Evolutionary conservation across 1,139 yeast genomes (phyloP).

Genomic region (Zygosaccharomyces pseudobailii): DNA sequence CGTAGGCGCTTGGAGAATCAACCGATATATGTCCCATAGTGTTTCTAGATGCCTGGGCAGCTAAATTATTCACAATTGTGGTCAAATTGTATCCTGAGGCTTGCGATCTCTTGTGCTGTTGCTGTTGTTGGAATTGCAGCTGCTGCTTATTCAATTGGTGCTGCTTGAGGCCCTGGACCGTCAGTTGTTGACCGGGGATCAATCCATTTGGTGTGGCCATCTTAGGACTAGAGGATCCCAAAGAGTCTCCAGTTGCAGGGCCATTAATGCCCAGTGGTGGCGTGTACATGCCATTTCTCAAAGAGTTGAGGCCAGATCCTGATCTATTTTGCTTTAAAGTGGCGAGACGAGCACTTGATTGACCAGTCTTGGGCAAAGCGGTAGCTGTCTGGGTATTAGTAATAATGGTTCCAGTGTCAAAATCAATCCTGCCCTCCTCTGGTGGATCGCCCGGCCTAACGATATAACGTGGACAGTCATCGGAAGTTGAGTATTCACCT

Average conservation of each 20-base stretch:
- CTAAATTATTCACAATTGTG: constrained; percentile 22
- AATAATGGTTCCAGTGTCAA: constrained; percentile 30
- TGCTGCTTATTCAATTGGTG: constrained; percentile 24
- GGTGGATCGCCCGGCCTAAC: constrained; percentile 40
- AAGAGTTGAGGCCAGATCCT: constrained; percentile 11
- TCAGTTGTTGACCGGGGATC: constrained; percentile 13
- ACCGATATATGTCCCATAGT: constrained; percentile 23
- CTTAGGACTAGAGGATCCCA: constrained; percentile 3
- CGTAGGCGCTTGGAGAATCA: constrained; percentile 28
- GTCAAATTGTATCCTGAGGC: constrained; percentile 25
- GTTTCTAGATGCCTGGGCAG: constrained; percentile 27
- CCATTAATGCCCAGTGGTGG: constrained; percentile 7
- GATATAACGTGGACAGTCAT: constrained; percentile 60
- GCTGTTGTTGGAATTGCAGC: constrained; percentile 29
- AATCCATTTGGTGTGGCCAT: constrained; percentile 11
- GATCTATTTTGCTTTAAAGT: constrained; percentile 20
- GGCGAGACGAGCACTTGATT: constrained; percentile 21
- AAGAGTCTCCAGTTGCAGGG: constrained; percentile 5
- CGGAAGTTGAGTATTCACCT: constrained; percentile 62
- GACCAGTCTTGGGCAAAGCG: constrained; percentile 20
- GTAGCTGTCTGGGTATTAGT: constrained; percentile 22
- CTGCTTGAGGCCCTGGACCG: constrained; percentile 21
- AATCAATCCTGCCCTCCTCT: constrained; percentile 33
- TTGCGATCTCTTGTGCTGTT: constrained; percentile 18
- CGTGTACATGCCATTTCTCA: constrained; percentile 9